Base-by-base conservation (phyloP, 2,329 filamentous ascomycete species). In the Myriosclerotinia curreyana region DNA sequence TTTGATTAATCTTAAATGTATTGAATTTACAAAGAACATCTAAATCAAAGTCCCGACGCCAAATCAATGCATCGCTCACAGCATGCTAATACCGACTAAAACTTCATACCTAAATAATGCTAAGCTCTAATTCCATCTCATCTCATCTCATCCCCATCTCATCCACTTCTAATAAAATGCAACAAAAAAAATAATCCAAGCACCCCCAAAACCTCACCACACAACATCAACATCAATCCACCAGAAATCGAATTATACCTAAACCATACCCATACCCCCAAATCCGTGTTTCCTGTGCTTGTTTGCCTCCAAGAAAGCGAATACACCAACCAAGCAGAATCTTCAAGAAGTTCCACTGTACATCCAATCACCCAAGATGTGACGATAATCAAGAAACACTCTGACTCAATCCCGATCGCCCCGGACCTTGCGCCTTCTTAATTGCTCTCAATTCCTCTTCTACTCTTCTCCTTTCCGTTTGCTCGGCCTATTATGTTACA, bases 381-480 rank as follows among this genome's bases (percentile, higher is more conserved):
- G 15, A 36, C 5, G n/a, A 48, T 36, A 36, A 62, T 63, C 38
- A 63, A 58, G 60, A 48, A 54, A 60, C 44, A 36, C 67, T 72
- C 64, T 72, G 73, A 65, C 72, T 76, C 34, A 77, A 64, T 2
- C 70, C 66, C 9, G 74, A 76, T 66, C 75, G 76, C 7, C 74
- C 75, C 0, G 73, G 74, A 31, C 74, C 71, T 42, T 74, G 70
- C 20, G 66, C 64, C 38, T 66, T 71, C 58, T 73, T 75, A 20
- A 85, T 69, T 22, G 78, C 78, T 53, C 87, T 82, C 38, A 91
- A 76, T 66, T 87, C 77, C 50, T 81, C 80, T 76, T 91, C 88
- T n/a, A 90, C 76, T 72, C 82, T 82, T 58, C 86, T 82, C 54
- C 87, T 81, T 76, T 90, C 87, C 76, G 89, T 87, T 81, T 91